A percentile compares a stretch with the other conserved stretches of the same genome.
phyloP scores from a whole-genome alignment of 164 flowering plant species.

The Magnolia kwangsiensis region DNA sequence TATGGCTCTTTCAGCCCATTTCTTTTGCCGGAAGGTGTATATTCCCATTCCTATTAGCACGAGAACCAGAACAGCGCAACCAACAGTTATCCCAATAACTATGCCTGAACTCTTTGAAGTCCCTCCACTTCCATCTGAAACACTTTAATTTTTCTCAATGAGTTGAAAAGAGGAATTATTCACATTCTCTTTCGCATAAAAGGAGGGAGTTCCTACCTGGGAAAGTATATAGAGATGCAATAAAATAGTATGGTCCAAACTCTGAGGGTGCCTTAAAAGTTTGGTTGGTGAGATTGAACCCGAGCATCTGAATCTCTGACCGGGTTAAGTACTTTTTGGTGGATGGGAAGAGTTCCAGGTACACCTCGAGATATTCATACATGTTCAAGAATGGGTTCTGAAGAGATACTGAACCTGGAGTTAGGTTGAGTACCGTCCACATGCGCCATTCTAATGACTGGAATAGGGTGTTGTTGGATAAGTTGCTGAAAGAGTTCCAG shows the following conservation, averaged over 20 bases:
- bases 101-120: constrained; percentile 29
- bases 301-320: constrained; percentile 55
- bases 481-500: constrained; percentile 76
- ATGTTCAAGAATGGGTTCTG: constrained; percentile 58
- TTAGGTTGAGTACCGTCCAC: constrained; percentile 55
- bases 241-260: constrained; percentile 64
- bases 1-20: constrained; percentile 68
- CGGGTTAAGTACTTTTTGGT: constrained; percentile 54
- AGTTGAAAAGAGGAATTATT: neutral
- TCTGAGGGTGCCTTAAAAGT: constrained; percentile 54
- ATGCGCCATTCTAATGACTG: constrained; percentile 64
- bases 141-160: neutral
- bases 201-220: constrained; percentile 37
- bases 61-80: constrained; percentile 41
- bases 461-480: constrained; percentile 55
- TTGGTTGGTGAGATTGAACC: constrained; percentile 56
- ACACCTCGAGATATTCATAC: constrained; percentile 67
- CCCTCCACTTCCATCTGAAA: constrained; percentile 31
- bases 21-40: constrained; percentile 65
- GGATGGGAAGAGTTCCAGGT: constrained; percentile 66
- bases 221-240: constrained; percentile 49
- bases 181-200: neutral
- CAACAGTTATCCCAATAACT: constrained; percentile 45
- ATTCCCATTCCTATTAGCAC: constrained; percentile 44
- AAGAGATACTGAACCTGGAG: constrained; percentile 78